Evolutionary conservation across 2,329 filamentous ascomycete species (phyloP), one percentile per base, ranked within the genome.

Genomic region (Pestalotiopsis sp.): DNA sequence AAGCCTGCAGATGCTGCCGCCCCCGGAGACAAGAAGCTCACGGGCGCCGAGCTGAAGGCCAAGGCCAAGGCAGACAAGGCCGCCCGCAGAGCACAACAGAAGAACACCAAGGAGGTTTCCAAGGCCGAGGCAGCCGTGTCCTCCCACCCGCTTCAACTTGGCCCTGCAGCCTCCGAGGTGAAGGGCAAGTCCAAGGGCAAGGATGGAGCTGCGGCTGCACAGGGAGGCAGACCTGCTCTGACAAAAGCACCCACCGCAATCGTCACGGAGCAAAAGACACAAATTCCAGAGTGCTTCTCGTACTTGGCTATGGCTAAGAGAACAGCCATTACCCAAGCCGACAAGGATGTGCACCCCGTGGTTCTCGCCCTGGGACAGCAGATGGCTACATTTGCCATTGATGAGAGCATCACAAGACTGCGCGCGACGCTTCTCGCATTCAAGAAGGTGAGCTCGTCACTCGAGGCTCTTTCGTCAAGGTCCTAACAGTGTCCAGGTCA

Each of bases 21-120:
- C 4, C 66, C 78, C 4, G 78, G 80, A 17, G 72, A 78, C 22
- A 75, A 79, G 73, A 92, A 93, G 78, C 82, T 92, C 39, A 89
- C 92, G 1, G 86, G 87, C 44, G 94, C 93, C 22, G 92, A 97
- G 79, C 78, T 97, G 75, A 98, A 98, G 82, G 95, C 94, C 75
- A 90, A 89, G 78, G 91, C 92, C 70, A 95, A 97, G 79, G 94
- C 93, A 39, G 95, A 98, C 78, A 98, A 98, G 82, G 92, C 92
- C 65, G 94, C 94, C 60, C 87, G 93, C 69, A 88, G 95, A 82
- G 93, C 92, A 62, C 90, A 90, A 75, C 88, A 86, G 74, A 93
- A 91, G 77, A 83, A 83, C 38, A 83, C 85, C 3, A 86, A 86
- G 70, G 80, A 83, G 1, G 80, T 79, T 67, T 78, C 78, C 22